Conservation (phyloP, 352 stramenopile species). For the Globisporangium lucens region DNA sequence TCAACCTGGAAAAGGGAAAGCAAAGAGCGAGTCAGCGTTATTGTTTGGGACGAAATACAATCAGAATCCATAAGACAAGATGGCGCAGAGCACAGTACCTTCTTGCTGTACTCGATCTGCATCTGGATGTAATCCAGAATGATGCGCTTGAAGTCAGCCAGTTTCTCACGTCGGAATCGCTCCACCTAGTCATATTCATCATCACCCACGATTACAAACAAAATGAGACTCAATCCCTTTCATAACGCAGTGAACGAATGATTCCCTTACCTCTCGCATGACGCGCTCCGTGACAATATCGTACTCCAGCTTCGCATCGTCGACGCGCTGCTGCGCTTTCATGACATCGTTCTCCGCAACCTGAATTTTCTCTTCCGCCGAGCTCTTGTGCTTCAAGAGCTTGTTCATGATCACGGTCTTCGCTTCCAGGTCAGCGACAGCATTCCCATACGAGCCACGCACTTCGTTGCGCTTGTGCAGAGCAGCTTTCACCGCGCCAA, state of each 20-base stretch:
- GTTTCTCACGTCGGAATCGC: constrained; percentile 95
- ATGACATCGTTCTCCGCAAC: constrained; percentile 76
- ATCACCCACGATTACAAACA: background rate
- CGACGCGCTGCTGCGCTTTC: constrained; percentile 79
- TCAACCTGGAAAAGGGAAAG: constrained; percentile 38
- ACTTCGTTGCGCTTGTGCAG: constrained; percentile 93
- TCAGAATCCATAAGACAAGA: background rate
- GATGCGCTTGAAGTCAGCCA: constrained; percentile 94
- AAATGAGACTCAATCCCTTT: background rate
- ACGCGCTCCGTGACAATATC: constrained; percentile 93
- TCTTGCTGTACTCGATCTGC: constrained; percentile 96
- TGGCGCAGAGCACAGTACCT: constrained; percentile 29
- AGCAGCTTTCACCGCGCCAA: constrained; percentile 94
- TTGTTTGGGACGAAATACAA: too few species aligned
- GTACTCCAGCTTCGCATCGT: constrained; percentile 91
- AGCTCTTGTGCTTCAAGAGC: constrained; percentile 53
- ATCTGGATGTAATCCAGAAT: constrained; percentile 97
- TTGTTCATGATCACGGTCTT: constrained; percentile 68
- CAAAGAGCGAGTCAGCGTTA: background rate
- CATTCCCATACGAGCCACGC: constrained; percentile 80
- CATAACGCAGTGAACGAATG: background rate
- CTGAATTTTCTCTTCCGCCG: constrained; percentile 88
- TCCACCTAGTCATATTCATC: constrained; percentile 62
- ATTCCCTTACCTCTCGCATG: constrained; percentile 71
- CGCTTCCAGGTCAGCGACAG: constrained; percentile 85